A percentile compares a stretch with the other conserved stretches of the same genome.
phyloP scores from a whole-genome alignment of 805 yeast species.

The Metschnikowia continentalis region DNA sequence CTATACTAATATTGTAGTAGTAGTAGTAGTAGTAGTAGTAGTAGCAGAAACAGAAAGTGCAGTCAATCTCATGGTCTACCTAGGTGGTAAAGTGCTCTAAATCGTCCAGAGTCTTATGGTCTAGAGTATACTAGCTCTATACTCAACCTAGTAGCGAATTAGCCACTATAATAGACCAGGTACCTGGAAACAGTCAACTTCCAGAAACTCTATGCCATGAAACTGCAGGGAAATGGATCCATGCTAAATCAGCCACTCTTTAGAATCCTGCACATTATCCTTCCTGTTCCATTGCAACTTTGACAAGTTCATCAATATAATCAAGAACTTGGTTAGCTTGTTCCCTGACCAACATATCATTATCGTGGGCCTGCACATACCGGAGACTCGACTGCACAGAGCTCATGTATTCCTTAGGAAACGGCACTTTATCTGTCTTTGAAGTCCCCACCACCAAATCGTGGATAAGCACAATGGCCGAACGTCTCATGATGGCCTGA shows the following conservation, averaged over 20 bases:
- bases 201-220: neutral
- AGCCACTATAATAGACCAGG: too few species aligned
- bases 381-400: conserved; percentile 40
- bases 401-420: conserved; percentile 47
- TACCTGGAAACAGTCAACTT: too few species aligned
- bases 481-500: conserved; percentile 61
- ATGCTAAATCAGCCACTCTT: too few species aligned
- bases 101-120: too few species aligned
- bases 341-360: conserved; percentile 56
- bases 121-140: too few species aligned
- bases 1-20: too few species aligned
- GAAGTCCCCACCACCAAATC: conserved; percentile 53
- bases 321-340: conserved; percentile 42
- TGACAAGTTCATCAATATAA: conserved; percentile 28
- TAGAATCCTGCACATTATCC: too few species aligned
- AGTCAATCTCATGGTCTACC: too few species aligned
- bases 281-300: conserved; percentile 11
- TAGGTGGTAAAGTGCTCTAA: too few species aligned
- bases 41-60: too few species aligned
- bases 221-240: neutral
- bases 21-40: too few species aligned
- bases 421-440: conserved; percentile 42
- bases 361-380: conserved; percentile 45
- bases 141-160: too few species aligned
- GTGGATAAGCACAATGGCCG: conserved; percentile 66